Percentiles rank a stretch among this genome's conserved stretches.
Conservation (phyloP, 176 grass and related monocot species). For the Rhipidocladum racemiflorum region DNA sequence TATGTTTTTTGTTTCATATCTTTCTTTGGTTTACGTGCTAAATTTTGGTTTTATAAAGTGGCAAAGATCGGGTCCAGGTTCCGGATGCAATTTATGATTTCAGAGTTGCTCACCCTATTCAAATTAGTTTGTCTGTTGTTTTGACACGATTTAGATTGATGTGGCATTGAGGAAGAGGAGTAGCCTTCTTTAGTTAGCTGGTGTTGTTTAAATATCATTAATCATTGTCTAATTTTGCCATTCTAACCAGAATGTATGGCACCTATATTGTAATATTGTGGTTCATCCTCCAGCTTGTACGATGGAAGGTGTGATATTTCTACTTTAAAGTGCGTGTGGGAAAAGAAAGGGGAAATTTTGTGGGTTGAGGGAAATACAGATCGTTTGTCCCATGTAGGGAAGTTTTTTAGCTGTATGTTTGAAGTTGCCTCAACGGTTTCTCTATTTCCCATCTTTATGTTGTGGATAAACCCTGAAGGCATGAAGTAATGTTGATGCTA, state of each 20-base stretch:
- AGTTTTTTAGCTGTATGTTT: neutral
- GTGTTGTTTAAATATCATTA: neutral
- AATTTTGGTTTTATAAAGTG: neutral
- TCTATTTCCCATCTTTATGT: neutral
- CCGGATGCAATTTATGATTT: neutral
- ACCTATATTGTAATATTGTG: neutral
- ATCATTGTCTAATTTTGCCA: neutral
- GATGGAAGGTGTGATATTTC: neutral
- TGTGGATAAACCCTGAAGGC: neutral
- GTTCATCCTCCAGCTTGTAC: neutral
- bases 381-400: neutral
- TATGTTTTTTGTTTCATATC: neutral
- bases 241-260: too few species aligned
- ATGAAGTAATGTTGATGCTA: neutral
- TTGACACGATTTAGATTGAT: neutral
- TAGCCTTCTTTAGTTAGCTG: neutral
- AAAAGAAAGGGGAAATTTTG: neutral
- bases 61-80: neutral
- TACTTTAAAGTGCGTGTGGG: neutral
- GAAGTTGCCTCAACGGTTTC: neutral
- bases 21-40: neutral
- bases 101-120: neutral
- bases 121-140: neutral
- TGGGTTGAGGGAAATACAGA: neutral
- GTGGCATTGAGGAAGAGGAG: neutral